Conservation (phyloP, 2,329 filamentous ascomycete species). For the Lachnellula suecica region DNA sequence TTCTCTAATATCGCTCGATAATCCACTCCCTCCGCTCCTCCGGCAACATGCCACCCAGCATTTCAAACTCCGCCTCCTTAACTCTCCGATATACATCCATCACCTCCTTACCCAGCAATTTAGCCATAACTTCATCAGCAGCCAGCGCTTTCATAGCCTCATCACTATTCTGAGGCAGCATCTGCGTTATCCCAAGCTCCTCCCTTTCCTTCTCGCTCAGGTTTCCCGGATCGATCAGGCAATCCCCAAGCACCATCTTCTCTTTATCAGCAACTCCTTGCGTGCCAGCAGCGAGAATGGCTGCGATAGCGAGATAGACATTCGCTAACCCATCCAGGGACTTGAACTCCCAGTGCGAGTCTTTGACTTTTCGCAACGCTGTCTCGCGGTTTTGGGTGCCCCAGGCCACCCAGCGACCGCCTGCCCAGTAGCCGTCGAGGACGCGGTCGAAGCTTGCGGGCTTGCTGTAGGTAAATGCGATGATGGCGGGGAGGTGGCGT, state of each 20-base stretch:
- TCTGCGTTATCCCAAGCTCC: slow-evolving; percentile 51
- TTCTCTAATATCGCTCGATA: slow-evolving; percentile 65
- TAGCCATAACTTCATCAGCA: slow-evolving; percentile 45
- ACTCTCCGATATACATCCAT: slow-evolving; percentile 56
- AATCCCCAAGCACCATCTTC: slow-evolving; percentile 51
- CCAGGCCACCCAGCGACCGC: slow-evolving; percentile 78
- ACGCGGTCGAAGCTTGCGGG: slow-evolving; percentile 68
- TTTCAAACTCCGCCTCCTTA: slow-evolving; percentile 57
- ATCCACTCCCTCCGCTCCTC: slow-evolving; percentile 56
- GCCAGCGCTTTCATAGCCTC: slow-evolving; percentile 54
- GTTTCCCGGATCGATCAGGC: slow-evolving; percentile 50
- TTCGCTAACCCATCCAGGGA: slow-evolving; percentile 79
- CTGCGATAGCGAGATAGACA: slow-evolving; percentile 67
- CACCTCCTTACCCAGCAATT: slow-evolving; percentile 47
- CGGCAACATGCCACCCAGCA: slow-evolving; percentile 48
- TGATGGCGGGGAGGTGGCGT: slow-evolving; percentile 61
- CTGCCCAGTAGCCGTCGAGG: slow-evolving; percentile 70
- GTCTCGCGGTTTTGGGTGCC: slow-evolving; percentile 79
- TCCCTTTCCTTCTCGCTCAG: slow-evolving; percentile 47
- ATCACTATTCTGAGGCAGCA: slow-evolving; percentile 53
- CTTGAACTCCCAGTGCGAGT: slow-evolving; percentile 76
- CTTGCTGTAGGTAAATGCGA: slow-evolving; percentile 67
- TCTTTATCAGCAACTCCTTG: slow-evolving; percentile 48
- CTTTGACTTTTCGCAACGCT: slow-evolving; percentile 65
- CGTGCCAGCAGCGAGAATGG: slow-evolving; percentile 59